A percentile compares a stretch with the other conserved stretches of the same genome.
Conservation (phyloP, 371 early-diverging fungal genomes). For the Mortierella sp. region DNA sequence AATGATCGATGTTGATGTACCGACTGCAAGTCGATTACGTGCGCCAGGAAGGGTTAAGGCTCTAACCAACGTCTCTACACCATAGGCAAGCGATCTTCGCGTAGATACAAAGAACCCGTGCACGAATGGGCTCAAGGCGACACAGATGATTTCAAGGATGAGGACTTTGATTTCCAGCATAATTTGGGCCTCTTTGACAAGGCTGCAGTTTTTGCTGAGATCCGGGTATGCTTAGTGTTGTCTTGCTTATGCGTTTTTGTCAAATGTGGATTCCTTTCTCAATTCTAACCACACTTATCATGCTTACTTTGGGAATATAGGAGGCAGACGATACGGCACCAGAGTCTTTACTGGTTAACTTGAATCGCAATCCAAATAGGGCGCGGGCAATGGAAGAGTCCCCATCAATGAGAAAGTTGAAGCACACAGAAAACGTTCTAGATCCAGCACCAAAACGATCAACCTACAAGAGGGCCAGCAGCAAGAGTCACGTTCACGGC, state of each 20-base stretch:
- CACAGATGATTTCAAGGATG: conserved; percentile 64
- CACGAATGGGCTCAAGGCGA: conserved; percentile 70
- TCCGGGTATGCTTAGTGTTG: conserved; percentile 73
- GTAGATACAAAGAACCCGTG: conserved; percentile 27
- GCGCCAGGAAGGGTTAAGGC: too few species aligned
- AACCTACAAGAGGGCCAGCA: conserved; percentile 14
- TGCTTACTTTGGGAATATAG: conserved; percentile 28
- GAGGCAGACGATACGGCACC: conserved; percentile 76
- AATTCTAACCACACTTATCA: not conserved
- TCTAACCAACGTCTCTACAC: too few species aligned
- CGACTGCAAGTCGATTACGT: too few species aligned
- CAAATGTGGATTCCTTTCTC: not conserved
- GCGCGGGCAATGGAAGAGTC: conserved; percentile 43
- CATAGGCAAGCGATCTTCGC: conserved; percentile 34
- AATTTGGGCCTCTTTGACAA: conserved; percentile 84
- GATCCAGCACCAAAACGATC: conserved; percentile 50
- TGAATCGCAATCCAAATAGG: conserved; percentile 67
- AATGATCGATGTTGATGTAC: too few species aligned
- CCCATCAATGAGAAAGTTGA: conserved; percentile 53
- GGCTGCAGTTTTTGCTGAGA: conserved; percentile 82
- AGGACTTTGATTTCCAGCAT: conserved; percentile 88
- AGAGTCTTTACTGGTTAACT: conserved; percentile 74
- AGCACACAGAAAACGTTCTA: conserved; percentile 69
- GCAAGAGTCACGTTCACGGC: conserved; percentile 26
- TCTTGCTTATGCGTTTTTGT: conserved; percentile 6